Evolutionary conservation across 495 filamentous ascomycete genomes (phyloP).

Genomic region (Rusavskia elegans): DNA sequence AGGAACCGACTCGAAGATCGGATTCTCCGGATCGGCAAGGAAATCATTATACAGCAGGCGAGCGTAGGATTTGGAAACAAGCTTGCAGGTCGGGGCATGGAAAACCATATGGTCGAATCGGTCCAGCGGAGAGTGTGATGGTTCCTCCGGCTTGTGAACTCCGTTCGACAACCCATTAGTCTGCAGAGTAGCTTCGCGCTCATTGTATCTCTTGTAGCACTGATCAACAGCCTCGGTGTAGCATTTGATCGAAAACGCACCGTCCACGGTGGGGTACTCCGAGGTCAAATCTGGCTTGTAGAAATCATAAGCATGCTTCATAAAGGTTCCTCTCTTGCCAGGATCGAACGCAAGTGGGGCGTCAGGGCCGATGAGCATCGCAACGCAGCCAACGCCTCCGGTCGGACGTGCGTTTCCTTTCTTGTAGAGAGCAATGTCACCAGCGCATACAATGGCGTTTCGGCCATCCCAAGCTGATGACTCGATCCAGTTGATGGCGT

Average conservation of each 20-base stretch:
- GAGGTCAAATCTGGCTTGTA: slow-evolving; percentile 97
- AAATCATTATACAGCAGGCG: slow-evolving; percentile 96
- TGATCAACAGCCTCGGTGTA: slow-evolving; percentile 90
- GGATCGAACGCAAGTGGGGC: slow-evolving; percentile 85
- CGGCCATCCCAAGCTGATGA: slow-evolving; percentile 96
- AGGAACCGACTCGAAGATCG: slow-evolving; percentile 73
- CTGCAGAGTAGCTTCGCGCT: slow-evolving; percentile 61
- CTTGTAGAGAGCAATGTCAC: slow-evolving; percentile 96
- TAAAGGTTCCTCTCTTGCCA: slow-evolving; percentile 80
- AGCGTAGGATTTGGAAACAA: slow-evolving; percentile 88
- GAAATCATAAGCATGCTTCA: slow-evolving; percentile 95
- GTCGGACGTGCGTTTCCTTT: slow-evolving; percentile 92
- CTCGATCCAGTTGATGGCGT: slow-evolving; percentile 93
- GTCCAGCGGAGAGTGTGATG: slow-evolving; percentile 56
- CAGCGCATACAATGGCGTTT: slow-evolving; percentile 82
- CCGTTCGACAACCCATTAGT: slow-evolving; percentile 46
- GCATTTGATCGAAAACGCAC: slow-evolving; percentile 87
- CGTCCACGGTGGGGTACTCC: slow-evolving; percentile 95
- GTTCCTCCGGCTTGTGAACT: slow-evolving; percentile 27
- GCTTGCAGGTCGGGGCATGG: slow-evolving; percentile 95
- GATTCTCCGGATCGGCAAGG: slow-evolving; percentile 57
- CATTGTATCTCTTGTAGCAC: slow-evolving; percentile 90
- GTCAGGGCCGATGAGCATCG: slow-evolving; percentile 85
- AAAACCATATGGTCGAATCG: slow-evolving; percentile 93
- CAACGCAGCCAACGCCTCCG: slow-evolving; percentile 87